phyloP scores from a whole-genome alignment of 1,284 basidiomycete species.

The Marasmius fiardii region DNA sequence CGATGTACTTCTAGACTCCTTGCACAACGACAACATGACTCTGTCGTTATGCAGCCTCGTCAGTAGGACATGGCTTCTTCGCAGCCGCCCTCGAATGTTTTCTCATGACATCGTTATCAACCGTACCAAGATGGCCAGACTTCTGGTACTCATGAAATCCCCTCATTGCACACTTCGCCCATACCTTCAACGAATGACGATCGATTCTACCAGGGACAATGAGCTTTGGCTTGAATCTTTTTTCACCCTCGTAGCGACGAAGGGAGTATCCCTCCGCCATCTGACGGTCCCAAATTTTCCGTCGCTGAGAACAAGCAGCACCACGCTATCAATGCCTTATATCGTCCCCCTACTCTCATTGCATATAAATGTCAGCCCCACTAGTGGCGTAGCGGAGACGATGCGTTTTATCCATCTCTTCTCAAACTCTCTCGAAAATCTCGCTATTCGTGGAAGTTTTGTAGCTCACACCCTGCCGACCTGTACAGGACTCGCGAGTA shows the following conservation, averaged over 20 bases:
- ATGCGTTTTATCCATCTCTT: slow-evolving; percentile 1
- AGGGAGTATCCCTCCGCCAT: neutral
- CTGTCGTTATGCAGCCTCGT: neutral
- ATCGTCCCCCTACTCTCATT: neutral
- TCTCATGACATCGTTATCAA: neutral
- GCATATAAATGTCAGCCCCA: neutral
- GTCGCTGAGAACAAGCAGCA: no score
- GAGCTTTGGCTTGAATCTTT: neutral
- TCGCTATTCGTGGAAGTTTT: neutral
- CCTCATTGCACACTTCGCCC: slow-evolving; percentile 1
- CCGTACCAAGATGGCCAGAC: neutral
- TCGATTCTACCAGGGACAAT: neutral
- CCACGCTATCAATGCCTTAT: neutral
- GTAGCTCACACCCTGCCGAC: neutral
- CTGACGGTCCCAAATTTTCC: neutral
- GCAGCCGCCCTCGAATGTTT: neutral
- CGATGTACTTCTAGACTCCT: neutral
- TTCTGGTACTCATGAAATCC: neutral
- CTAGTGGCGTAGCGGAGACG: neutral
- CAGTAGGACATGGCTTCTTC: neutral
- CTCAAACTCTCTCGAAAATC: neutral
- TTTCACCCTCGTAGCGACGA: neutral
- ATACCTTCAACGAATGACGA: neutral
- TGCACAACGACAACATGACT: neutral
- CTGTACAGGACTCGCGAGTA: no score